A percentile compares a stretch with the other conserved stretches of the same genome.
These are phyloP conservation scores for Pedinophyceae sp. DNA, from an alignment of 139 green algal species.

Conservation along the genomic window DNA sequence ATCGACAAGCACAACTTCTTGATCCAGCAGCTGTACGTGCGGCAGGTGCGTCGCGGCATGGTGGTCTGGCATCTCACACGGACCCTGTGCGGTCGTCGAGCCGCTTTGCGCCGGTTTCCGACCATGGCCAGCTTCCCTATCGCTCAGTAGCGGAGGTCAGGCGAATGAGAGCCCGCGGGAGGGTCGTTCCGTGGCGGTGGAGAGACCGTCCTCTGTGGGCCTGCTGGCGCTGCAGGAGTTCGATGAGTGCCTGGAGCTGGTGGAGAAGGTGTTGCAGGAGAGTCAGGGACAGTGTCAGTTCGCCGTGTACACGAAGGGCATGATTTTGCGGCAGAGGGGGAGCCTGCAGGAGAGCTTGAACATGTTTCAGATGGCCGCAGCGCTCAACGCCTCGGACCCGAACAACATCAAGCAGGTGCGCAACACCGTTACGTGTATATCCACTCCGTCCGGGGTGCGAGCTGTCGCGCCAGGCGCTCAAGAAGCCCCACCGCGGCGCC, in stretches of 20 bases:
- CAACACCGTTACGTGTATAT: neutral
- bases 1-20: slow-evolving; percentile 29
- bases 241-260: slow-evolving; percentile 41
- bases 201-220: neutral
- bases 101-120: neutral
- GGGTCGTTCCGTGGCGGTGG: neutral
- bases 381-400: slow-evolving; percentile 46
- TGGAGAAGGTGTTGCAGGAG: slow-evolving; percentile 28
- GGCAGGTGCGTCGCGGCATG: slow-evolving; percentile 23
- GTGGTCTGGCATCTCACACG: neutral
- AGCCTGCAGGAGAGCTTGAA: slow-evolving; percentile 47
- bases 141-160: too few relatives aligned
- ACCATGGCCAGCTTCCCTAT: neutral
- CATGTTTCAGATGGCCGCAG: slow-evolving; percentile 50
- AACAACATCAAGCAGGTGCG: slow-evolving; percentile 52
- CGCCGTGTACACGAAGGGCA: slow-evolving; percentile 44
- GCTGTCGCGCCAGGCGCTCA: neutral
- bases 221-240: slow-evolving; percentile 33
- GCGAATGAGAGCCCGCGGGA: neutral
- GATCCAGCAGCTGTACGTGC: slow-evolving; percentile 33
- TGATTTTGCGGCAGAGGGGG: slow-evolving; percentile 53
- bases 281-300: slow-evolving; percentile 33
- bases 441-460: neutral
- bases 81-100: neutral
- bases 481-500: too few relatives aligned